Evolutionary conservation across 164 flowering plant genomes (phyloP).

Genomic region (Chimonanthus salicifolius): DNA sequence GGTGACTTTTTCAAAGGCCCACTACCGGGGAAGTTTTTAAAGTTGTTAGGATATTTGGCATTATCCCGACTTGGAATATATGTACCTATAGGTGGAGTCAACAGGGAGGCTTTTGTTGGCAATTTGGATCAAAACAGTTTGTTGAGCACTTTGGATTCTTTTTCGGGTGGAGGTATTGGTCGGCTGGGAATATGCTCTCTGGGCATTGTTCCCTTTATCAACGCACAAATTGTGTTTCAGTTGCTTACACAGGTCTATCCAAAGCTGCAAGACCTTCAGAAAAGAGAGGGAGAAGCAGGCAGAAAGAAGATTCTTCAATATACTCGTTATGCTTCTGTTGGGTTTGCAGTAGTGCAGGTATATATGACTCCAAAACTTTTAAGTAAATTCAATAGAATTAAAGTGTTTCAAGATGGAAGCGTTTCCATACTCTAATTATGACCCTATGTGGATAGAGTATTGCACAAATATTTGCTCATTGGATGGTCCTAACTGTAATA

Average conservation of each 20-base stretch:
- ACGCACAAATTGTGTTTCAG: conserved; percentile 96
- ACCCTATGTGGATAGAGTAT: background rate
- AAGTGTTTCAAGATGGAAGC: background rate
- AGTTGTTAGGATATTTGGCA: conserved; percentile 78
- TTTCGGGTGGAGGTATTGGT: conserved; percentile 99
- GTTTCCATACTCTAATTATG: background rate
- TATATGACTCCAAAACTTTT: background rate
- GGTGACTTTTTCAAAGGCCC: conserved; percentile 99
- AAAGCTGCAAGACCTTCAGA: conserved; percentile 98
- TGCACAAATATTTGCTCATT: background rate
- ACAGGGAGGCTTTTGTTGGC: conserved; percentile 88
- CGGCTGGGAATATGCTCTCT: conserved; percentile 97
- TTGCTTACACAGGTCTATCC: conserved; percentile 92
- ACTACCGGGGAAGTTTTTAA: conserved; percentile 91
- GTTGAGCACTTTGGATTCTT: conserved; percentile 91
- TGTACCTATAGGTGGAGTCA: conserved; percentile 96
- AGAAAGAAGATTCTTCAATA: conserved; percentile 92
- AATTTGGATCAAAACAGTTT: conserved; percentile 91
- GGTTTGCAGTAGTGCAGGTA: conserved; percentile 96
- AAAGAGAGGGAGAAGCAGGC: conserved; percentile 99
- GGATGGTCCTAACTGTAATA: background rate
- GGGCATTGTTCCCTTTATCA: conserved; percentile 98
- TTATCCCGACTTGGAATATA: conserved; percentile 90
- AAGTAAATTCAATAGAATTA: background rate
- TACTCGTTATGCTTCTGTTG: conserved; percentile 98